Evolutionary conservation across 768 basidiomycete genomes (phyloP), one percentile per base, ranked within the genome.

Genomic region (Suillus lakei): DNA sequence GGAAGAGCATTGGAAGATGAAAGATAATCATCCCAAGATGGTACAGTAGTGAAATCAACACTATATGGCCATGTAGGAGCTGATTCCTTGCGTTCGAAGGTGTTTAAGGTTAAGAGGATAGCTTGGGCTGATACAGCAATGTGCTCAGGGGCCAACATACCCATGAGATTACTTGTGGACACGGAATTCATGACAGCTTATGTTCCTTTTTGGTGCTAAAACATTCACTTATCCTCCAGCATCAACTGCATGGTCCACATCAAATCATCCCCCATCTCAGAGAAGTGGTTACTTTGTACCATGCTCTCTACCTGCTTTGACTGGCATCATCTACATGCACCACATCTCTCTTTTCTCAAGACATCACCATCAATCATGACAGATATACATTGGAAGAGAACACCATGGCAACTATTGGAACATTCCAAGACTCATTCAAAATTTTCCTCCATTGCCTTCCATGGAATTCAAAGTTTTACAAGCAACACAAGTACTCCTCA

Each of bases 1-100:
- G 92, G 84, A 10, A 93, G 74, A 43, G 85, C 82, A 2, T 87
- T 86, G 0, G 91, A 86, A 18, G 90, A 91, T 0, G 88, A 83
- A 5, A 88, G 87, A 69, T 92, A 95, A 72, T 93, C 92, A 16
- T 82, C 85, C 76, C 81, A 80, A 3, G 86, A 78, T 9, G 77
- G 80, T 50, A 84, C 74, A 15, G 80, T 78, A 38, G 77, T 75
- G 74, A 95, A 96, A 74, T 95, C 92, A 58, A 80, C 77, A 61
- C 82, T 87, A 0, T 89, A 86, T 4, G 96, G 96, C 94, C 95
- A 97, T 7, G 85, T 78, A 1, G 96, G 94, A 2, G 82, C 81
- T 0, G 80, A 71, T 53, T 86, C 82, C 59, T 96, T 95, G 53
- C 85, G 84, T 76, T 97, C 95, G 41, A 92, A 81, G 15, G 83